Conservation (phyloP, 2,329 filamentous ascomycete species). For the Achaetomium macrosporum region DNA sequence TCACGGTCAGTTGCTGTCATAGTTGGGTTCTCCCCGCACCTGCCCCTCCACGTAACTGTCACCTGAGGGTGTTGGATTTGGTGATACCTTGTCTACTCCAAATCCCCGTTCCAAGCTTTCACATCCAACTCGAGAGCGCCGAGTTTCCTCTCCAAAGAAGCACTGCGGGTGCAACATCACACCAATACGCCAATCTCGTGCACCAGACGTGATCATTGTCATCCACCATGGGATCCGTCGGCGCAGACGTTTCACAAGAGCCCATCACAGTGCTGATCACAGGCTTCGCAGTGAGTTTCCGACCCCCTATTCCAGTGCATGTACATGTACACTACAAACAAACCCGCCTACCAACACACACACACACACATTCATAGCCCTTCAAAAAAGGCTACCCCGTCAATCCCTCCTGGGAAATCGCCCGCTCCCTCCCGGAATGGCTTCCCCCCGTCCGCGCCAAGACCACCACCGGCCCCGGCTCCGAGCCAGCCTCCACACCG, state of each 20-base stretch:
- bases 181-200: not conserved
- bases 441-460: slow-evolving; percentile 49
- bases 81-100: not conserved
- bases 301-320: not conserved
- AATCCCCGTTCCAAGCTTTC: not conserved
- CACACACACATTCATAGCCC: slow-evolving; percentile 45
- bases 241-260: slow-evolving; percentile 1
- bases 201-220: not conserved
- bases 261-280: slow-evolving; percentile 17
- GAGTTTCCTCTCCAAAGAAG: not conserved
- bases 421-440: slow-evolving; percentile 58
- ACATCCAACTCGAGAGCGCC: not conserved
- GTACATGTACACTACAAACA: not conserved
- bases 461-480: slow-evolving; percentile 24
- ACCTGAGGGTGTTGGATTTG: not conserved
- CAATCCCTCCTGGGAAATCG: slow-evolving; percentile 80
- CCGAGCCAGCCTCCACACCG: not conserved
- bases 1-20: not conserved
- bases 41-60: slow-evolving; percentile 8
- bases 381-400: slow-evolving; percentile 66
- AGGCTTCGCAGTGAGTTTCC: slow-evolving; percentile 52
- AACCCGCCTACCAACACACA: slow-evolving; percentile 1
- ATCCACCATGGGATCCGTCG: slow-evolving; percentile 16
- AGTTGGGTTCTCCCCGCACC: not conserved
- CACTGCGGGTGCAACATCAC: not conserved